phyloP scores from a whole-genome alignment of 441 rosid genomes.

The Erodium chrysanthum region DNA sequence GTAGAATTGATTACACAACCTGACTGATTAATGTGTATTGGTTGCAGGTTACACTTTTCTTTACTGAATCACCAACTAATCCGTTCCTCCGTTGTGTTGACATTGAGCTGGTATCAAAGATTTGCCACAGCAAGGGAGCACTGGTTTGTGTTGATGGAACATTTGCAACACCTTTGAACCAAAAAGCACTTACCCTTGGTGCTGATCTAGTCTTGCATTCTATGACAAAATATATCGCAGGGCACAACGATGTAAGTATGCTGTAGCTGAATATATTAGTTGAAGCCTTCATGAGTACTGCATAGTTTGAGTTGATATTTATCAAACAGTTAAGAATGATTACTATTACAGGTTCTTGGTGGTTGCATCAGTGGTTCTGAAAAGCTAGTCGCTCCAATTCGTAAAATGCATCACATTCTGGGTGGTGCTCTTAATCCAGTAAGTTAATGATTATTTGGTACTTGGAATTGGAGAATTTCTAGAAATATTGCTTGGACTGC shows the following conservation, averaged over 20 bases:
- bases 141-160: slow-evolving; percentile 96
- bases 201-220: slow-evolving; percentile 95
- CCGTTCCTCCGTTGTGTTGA: slow-evolving; percentile 94
- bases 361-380: slow-evolving; percentile 56
- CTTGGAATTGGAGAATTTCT: background rate
- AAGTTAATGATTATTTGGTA: background rate
- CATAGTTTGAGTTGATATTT: slow-evolving; percentile 17
- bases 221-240: slow-evolving; percentile 84
- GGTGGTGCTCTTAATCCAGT: slow-evolving; percentile 10
- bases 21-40: slow-evolving; percentile 18
- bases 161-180: slow-evolving; percentile 94
- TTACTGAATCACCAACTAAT: slow-evolving; percentile 91
- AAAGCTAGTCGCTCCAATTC: slow-evolving; percentile 3
- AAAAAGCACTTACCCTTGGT: slow-evolving; percentile 85
- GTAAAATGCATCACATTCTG: slow-evolving; percentile 9
- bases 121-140: slow-evolving; percentile 80
- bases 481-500: background rate
- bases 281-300: background rate
- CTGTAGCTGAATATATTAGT: background rate
- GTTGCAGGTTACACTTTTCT: slow-evolving; percentile 79
- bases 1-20: background rate
- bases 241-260: slow-evolving; percentile 84
- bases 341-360: slow-evolving; percentile 6
- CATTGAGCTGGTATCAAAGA: slow-evolving; percentile 70
- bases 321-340: background rate